A percentile compares a stretch with the other conserved stretches of the same genome.
Evolutionary conservation across 108 stramenopile genomes (phyloP).

Genomic region (Asterionellopsis glacialis): DNA sequence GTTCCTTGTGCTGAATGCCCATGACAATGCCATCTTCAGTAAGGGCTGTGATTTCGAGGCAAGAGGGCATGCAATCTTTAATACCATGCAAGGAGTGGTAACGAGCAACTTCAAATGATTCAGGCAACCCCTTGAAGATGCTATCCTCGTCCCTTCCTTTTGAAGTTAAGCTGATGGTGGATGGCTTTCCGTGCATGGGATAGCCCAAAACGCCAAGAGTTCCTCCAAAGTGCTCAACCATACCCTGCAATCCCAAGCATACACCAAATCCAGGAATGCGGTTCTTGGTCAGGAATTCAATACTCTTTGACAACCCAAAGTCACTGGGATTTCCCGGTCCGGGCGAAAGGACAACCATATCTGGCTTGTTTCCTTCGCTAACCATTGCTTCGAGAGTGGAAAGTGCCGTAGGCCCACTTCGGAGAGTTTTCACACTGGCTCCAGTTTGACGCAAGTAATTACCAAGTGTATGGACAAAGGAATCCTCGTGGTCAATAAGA

Average conservation of each 20-base stretch:
- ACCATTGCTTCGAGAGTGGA: slow-evolving; percentile 62
- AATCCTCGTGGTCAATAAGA: slow-evolving; percentile 97
- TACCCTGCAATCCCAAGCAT: slow-evolving; percentile 96
- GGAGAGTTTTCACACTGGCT: slow-evolving; percentile 86
- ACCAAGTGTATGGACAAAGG: slow-evolving; percentile 97
- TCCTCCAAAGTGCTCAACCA: slow-evolving; percentile 97
- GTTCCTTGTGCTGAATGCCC: slow-evolving; percentile 91
- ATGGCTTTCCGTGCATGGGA: slow-evolving; percentile 97
- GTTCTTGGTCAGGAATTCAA: slow-evolving; percentile 71
- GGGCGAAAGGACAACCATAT: slow-evolving; percentile 93
- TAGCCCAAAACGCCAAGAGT: slow-evolving; percentile 87
- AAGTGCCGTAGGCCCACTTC: slow-evolving; percentile 85
- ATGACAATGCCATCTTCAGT: slow-evolving; percentile 95
- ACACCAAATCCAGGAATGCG: slow-evolving; percentile 95
- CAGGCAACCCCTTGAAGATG: slow-evolving; percentile 88
- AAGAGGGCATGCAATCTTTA: slow-evolving; percentile 69
- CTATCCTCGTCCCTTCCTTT: slow-evolving; percentile 49
- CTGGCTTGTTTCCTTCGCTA: slow-evolving; percentile 75
- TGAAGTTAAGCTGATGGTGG: slow-evolving; percentile 66
- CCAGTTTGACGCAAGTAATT: slow-evolving; percentile 98
- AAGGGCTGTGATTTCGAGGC: slow-evolving; percentile 82
- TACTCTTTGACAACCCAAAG: slow-evolving; percentile 83
- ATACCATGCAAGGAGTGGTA: slow-evolving; percentile 96
- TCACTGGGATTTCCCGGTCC: slow-evolving; percentile 96
- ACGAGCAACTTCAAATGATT: slow-evolving; percentile 89